These are phyloP conservation scores for Austroboletus festivus DNA, from an alignment of 768 basidiomycete species.

Conservation along the genomic window DNA sequence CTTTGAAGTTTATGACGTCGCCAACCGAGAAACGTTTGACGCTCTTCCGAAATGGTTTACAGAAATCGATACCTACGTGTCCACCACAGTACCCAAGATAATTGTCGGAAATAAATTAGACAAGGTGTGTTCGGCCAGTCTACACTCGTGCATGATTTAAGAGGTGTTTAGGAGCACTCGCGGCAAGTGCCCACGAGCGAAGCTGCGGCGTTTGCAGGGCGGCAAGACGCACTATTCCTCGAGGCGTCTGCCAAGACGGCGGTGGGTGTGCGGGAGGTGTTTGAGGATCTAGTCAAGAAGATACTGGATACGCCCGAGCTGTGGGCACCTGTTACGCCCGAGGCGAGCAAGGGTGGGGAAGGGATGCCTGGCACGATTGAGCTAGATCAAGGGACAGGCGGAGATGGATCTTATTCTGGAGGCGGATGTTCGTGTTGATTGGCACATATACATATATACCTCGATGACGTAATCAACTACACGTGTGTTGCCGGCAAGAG, in stretches of 20 bases:
- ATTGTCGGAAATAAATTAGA: slow-evolving; percentile 95
- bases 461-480: slow-evolving; percentile 25
- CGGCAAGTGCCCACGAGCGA: slow-evolving; percentile 81
- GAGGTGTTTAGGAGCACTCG: slow-evolving; percentile 68
- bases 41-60: slow-evolving; percentile 90
- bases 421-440: slow-evolving; percentile 36
- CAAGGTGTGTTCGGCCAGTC: slow-evolving; percentile 51
- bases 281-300: slow-evolving; percentile 71
- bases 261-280: slow-evolving; percentile 74
- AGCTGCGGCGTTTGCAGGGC: slow-evolving; percentile 73
- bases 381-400: slow-evolving; percentile 17
- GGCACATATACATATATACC: no score
- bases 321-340: slow-evolving; percentile 49
- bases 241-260: slow-evolving; percentile 94
- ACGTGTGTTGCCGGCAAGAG: slow-evolving; percentile 4
- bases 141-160: background rate
- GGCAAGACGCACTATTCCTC: slow-evolving; percentile 83
- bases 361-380: slow-evolving; percentile 46
- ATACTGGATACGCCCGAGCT: slow-evolving; percentile 83
- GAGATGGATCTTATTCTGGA: slow-evolving; percentile 8
- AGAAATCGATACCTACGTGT: slow-evolving; percentile 92
- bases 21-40: slow-evolving; percentile 89
- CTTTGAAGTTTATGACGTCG: slow-evolving; percentile 84
- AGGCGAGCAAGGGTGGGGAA: slow-evolving; percentile 9
- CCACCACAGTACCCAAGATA: slow-evolving; percentile 83